Conservation (phyloP, 1,284 basidiomycete species). For the Melampsora larici-populina region DNA sequence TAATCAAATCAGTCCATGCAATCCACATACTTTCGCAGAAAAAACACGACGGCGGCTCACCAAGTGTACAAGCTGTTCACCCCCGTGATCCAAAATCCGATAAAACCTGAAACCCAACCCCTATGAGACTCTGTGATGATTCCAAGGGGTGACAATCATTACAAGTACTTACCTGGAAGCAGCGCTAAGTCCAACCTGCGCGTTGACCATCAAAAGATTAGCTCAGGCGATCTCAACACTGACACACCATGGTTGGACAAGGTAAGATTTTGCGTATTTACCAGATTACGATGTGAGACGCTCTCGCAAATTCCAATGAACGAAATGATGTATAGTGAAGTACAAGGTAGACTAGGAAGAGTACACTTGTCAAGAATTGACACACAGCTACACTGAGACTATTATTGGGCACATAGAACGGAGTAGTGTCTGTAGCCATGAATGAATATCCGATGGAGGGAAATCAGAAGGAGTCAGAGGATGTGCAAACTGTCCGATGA, state of each 20-base stretch:
- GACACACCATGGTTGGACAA: neutral
- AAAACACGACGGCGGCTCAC: neutral
- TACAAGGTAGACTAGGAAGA: neutral
- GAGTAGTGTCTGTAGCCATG: neutral
- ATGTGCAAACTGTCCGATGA: too few species aligned
- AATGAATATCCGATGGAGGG: too few species aligned
- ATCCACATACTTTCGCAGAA: too few species aligned
- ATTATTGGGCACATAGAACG: conserved; percentile 1
- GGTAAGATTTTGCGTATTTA: neutral
- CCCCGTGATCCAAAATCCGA: neutral
- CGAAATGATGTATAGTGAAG: neutral
- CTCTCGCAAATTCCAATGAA: neutral
- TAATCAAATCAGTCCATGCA: neutral
- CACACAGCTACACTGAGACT: neutral
- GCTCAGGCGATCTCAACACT: neutral
- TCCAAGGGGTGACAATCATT: too few species aligned
- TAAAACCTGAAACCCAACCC: neutral
- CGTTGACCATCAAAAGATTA: neutral
- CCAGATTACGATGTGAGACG: neutral
- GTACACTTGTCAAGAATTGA: neutral
- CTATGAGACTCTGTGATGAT: too few species aligned
- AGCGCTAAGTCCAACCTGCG: neutral
- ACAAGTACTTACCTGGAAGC: neutral
- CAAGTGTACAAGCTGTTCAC: neutral
- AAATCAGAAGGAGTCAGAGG: too few species aligned